These are phyloP conservation scores for Globisporangium rhizosaccharum DNA, from an alignment of 352 stramenopile species.

Conservation along the genomic window DNA sequence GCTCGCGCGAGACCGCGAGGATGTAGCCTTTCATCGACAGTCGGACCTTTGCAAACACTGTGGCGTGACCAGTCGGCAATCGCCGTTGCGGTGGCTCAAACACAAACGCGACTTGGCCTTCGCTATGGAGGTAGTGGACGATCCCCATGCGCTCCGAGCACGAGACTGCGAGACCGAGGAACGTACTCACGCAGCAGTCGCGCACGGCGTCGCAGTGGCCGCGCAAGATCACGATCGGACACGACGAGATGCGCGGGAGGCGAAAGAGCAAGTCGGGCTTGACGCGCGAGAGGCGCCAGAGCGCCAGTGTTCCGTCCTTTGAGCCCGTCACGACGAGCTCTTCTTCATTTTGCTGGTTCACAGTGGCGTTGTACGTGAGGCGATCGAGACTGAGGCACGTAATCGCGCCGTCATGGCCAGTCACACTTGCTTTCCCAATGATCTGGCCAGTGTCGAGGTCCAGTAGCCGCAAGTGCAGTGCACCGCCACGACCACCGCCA, in stretches of 20 bases:
- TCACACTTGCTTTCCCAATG: constrained; percentile 75
- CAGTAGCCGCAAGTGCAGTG: constrained; percentile 67
- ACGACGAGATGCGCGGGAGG: constrained; percentile 58
- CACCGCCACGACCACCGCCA: constrained; percentile 64
- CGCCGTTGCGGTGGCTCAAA: constrained; percentile 29
- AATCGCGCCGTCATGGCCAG: constrained; percentile 59
- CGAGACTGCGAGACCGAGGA: constrained; percentile 57
- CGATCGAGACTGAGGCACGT: constrained; percentile 72
- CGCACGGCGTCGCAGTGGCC: constrained; percentile 45
- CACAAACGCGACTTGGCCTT: constrained; percentile 66
- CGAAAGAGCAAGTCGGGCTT: constrained; percentile 75
- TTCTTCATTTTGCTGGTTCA: constrained; percentile 52
- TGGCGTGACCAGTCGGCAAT: not conserved
- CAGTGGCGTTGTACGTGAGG: constrained; percentile 35
- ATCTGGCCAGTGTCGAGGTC: constrained; percentile 82
- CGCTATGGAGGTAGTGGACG: constrained; percentile 68
- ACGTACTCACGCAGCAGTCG: constrained; percentile 63
- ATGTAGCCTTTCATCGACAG: constrained; percentile 61
- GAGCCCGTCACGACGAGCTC: constrained; percentile 72
- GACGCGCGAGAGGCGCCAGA: constrained; percentile 70
- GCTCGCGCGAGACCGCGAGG: constrained; percentile 28
- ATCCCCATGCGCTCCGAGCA: constrained; percentile 49
- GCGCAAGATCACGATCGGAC: constrained; percentile 57
- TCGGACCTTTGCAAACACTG: constrained; percentile 19
- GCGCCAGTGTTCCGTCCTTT: constrained; percentile 53